Evolutionary conservation across 1,284 basidiomycete species (phyloP), one percentile per base, ranked within the genome.

Genomic region (Melampsora abietis-canadensis): DNA sequence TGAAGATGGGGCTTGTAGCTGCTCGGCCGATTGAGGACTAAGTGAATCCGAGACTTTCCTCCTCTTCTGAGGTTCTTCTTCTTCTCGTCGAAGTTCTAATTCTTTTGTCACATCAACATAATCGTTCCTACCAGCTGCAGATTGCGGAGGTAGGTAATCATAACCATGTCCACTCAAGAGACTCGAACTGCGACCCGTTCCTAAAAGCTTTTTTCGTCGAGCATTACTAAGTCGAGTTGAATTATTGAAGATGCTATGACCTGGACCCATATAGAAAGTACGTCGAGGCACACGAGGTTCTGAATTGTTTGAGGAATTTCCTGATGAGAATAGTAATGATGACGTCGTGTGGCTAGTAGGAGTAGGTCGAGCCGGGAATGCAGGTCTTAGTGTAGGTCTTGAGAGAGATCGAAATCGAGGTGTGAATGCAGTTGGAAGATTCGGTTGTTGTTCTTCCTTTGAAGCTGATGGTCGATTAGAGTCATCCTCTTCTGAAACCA

Each of bases 251-350:
- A 51, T 40, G 5, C 60, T 63, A n/a, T 70, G 68, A 17, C 68
- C 68, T 24, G 68, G 68, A 14, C 68, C 61, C 46, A 69, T 19
- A 47, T 69, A 69, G 27, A 62, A 21, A 4, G 59, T 69, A 47
- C 59, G 37, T 14, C 12, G 40, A 15, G 27, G 24, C 8, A 24
- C n/a, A 21, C 15, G 21, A 31, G 51, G 30, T 51, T 31, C 48
- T 57, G n/a, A 47, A 6, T 12, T 40, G 37, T 40, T 40, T 40
- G 10, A 40, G 12, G 37, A 40, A 10, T 40, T 40, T 40, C 37
- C 37, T 40, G 37, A 40, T 40, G 37, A 40, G 37, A 40, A 40
- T 60, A 27, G 14, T 69, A 44, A 21, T 17, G 40, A 10, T 3
- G 34, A 30, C 17, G n/a, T 14, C 21, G 37, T 15, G 12, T 57